Base-by-base conservation (phyloP, 1,284 basidiomycete genomes). In the Cutaneotrichosporon cutaneum region DNA sequence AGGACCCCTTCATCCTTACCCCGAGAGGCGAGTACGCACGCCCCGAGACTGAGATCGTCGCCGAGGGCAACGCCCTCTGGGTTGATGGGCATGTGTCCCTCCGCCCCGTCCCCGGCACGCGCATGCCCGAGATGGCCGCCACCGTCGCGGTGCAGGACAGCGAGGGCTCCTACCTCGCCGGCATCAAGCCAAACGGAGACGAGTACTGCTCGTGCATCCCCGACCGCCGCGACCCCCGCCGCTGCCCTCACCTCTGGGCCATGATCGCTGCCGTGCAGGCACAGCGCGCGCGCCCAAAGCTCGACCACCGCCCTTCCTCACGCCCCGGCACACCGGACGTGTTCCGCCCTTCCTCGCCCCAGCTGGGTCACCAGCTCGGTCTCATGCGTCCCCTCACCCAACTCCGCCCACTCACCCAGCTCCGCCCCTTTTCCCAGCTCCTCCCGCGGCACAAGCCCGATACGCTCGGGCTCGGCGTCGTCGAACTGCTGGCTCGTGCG, bases 221-320 rank as follows among this genome's bases (percentile, higher is more conserved):
- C 42, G n/a, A 44, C 27, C 16, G 21, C 14, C 55, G 32, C 32
- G 45, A 50, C 45, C 45, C 45, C 4, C 55, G 55, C 21, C 55
- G 55, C 30, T 56, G 55, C 32, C 45, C 55, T 1, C 55, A 56
- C 45, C 30, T 56, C 2, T 56, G 55, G 55, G 55, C 55, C 7
- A 30, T 56, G 42, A 56, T 45, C 6, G 24, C 27, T 22, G 44
- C n/a, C 8, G 27, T 56, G 2, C 55, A 56, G 44, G n/a, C 35
- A 4, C 55, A 56, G 13, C 55, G 55, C 21, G 27, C 32, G 8
- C 14, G 18, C 3, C 54, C 39, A 39, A 42, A 33, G 9, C 30
- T 24, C n/a, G n/a, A n/a, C n/a, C n/a, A n/a, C n/a, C n/a, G n/a
- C n/a, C 30, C 30, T 9, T 30, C 26, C 26, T 18, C 48, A 3